These are phyloP conservation scores for Blumeriella jaapii DNA, from an alignment of 2,329 filamentous ascomycete genomes.

Conservation along the genomic window DNA sequence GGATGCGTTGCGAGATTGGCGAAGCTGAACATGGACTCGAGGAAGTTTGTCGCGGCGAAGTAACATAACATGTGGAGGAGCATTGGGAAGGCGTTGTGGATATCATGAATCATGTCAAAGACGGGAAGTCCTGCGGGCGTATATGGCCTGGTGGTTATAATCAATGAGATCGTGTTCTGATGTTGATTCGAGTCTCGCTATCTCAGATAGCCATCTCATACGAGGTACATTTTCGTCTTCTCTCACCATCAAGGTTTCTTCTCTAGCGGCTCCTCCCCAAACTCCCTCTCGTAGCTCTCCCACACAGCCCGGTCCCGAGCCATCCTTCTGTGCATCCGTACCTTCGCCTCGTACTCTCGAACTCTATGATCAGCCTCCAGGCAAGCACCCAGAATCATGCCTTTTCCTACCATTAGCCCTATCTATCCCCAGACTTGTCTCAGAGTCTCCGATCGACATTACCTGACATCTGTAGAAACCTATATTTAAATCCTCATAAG, in stretches of 20 bases:
- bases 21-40: constrained; percentile 93
- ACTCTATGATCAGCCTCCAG: constrained; percentile 63
- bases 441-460: constrained; percentile 1
- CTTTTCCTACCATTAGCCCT: constrained; percentile 9
- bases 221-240: not conserved
- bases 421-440: not conserved
- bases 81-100: constrained; percentile 20
- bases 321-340: constrained; percentile 53
- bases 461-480: constrained; percentile 74
- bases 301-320: constrained; percentile 56
- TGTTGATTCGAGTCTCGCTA: not conserved
- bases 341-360: constrained; percentile 51
- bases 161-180: constrained; percentile 4
- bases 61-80: constrained; percentile 12
- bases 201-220: not conserved
- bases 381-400: constrained; percentile 67
- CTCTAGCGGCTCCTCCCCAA: constrained; percentile 11
- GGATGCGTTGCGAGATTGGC: constrained; percentile 85
- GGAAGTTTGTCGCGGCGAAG: constrained; percentile 48
- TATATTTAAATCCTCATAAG: constrained; percentile 27
- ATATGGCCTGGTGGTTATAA: constrained; percentile 7
- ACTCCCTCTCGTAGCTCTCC: constrained; percentile 53
- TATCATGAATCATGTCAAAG: constrained; percentile 11
- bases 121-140: constrained; percentile 8
- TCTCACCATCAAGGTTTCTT: constrained; percentile 13